Evolutionary conservation across 768 basidiomycete species (phyloP).

Genomic region (Leucosporidium creatinivorum): DNA sequence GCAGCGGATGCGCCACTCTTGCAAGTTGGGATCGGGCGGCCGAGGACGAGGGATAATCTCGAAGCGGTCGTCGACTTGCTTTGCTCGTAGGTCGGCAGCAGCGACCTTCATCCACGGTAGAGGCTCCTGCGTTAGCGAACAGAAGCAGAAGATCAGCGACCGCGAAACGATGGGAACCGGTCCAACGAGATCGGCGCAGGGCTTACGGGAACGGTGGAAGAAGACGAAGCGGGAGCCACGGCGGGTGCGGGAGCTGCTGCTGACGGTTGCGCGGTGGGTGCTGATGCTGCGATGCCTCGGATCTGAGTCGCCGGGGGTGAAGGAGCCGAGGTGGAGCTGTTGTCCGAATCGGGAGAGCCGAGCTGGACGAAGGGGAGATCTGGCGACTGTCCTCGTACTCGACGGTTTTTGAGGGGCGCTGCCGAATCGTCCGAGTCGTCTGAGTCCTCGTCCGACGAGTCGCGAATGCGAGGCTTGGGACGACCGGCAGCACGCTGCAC

Average conservation of each 20-base stretch:
- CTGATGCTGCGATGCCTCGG: background rate
- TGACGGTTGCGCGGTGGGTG: background rate
- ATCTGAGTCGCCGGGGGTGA: background rate
- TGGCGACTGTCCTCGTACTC: background rate
- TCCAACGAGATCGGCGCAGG: constrained; percentile 2
- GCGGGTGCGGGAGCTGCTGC: background rate
- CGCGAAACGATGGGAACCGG: too few relatives aligned
- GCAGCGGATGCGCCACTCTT: constrained; percentile 86
- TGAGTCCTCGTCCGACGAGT: constrained; percentile 2
- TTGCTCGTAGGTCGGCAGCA: constrained; percentile 59
- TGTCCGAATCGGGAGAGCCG: background rate
- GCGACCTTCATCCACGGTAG: constrained; percentile 67
- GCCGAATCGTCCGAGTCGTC: constrained; percentile 1
- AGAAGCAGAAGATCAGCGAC: background rate
- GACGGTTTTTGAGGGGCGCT: background rate
- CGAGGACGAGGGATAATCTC: constrained; percentile 59
- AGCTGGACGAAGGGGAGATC: constrained; percentile 9
- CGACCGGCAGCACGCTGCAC: too few relatives aligned
- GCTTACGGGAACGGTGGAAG: background rate
- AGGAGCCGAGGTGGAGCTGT: background rate
- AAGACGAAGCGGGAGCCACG: background rate
- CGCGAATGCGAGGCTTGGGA: background rate
- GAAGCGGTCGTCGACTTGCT: constrained; percentile 75
- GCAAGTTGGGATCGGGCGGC: constrained; percentile 52
- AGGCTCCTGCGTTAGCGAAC: constrained; percentile 43